A percentile compares a stretch with the other conserved stretches of the same genome.
phyloP scores from a whole-genome alignment of 768 basidiomycete genomes.

The Pleurotus tuoliensis region DNA sequence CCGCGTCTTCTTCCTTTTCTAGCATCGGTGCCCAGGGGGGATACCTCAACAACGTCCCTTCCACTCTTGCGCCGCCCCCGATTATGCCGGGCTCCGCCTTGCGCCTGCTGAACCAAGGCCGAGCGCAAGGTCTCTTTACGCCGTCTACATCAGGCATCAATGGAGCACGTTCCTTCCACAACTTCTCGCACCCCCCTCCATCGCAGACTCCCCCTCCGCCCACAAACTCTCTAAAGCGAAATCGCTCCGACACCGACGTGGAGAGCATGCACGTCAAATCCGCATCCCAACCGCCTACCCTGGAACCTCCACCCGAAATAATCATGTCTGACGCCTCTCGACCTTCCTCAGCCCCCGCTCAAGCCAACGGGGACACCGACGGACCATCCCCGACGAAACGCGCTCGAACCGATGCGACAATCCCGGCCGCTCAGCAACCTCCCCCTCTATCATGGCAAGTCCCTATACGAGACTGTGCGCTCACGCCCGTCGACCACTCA shows the following conservation, averaged over 20 bases:
- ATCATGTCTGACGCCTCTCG: slow-evolving; percentile 44
- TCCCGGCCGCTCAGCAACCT: slow-evolving; percentile 23
- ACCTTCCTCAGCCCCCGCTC: slow-evolving; percentile 46
- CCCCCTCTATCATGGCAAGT: slow-evolving; percentile 32
- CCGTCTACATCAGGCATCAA: slow-evolving; percentile 69
- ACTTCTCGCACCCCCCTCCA: slow-evolving; percentile 46
- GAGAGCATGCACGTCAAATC: slow-evolving; percentile 24
- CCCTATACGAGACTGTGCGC: slow-evolving; percentile 26
- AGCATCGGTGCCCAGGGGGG: slow-evolving; percentile 42
- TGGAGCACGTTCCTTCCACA: slow-evolving; percentile 48
- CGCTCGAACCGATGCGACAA: slow-evolving; percentile 50
- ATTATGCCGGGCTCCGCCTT: slow-evolving; percentile 88
- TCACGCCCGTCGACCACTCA: slow-evolving; percentile 21
- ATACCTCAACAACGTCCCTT: slow-evolving; percentile 43
- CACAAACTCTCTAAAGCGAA: slow-evolving; percentile 49
- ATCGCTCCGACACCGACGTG: slow-evolving; percentile 66
- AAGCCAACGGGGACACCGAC: slow-evolving; percentile 47
- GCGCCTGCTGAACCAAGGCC: slow-evolving; percentile 78
- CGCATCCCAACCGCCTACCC: slow-evolving; percentile 18
- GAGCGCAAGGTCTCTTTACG: slow-evolving; percentile 82
- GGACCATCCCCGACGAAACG: slow-evolving; percentile 73
- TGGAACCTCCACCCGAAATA: slow-evolving; percentile 36
- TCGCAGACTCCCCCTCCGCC: slow-evolving; percentile 40
- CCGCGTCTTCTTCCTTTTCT: slow-evolving; percentile 66
- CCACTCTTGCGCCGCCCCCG: slow-evolving; percentile 69